Conservation (phyloP, 2,329 filamentous ascomycete species). For the Fusarium sp. region DNA sequence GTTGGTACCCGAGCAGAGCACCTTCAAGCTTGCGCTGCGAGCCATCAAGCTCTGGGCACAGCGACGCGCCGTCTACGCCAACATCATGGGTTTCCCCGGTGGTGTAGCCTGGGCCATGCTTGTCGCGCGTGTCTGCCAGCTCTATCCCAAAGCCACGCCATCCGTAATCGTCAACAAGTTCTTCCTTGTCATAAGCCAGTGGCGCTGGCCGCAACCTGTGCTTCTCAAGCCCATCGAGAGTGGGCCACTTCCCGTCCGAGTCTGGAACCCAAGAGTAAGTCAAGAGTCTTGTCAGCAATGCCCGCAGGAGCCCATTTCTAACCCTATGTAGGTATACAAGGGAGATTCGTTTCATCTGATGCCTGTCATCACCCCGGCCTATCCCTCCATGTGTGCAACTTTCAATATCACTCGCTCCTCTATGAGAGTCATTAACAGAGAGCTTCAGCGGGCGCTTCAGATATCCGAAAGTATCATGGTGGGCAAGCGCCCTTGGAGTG, state of each 20-base stretch:
- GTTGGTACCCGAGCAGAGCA: conserved; percentile 86
- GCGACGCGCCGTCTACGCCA: conserved; percentile 89
- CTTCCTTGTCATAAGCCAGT: conserved; percentile 88
- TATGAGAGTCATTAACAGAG: conserved; percentile 80
- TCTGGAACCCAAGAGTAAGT: conserved; percentile 89
- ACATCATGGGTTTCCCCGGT: conserved; percentile 95
- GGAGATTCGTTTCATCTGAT: conserved; percentile 87
- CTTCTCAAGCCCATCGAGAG: conserved; percentile 87
- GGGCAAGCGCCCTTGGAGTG: conserved; percentile 81
- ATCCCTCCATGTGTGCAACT: conserved; percentile 97
- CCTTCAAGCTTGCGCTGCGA: conserved; percentile 86
- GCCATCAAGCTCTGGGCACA: conserved; percentile 98
- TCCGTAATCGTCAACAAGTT: conserved; percentile 92
- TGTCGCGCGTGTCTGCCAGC: conserved; percentile 91
- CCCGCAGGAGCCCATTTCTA: background rate
- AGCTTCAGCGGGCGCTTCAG: conserved; percentile 78
- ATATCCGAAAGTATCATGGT: conserved; percentile 81
- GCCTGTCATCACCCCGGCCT: conserved; percentile 97
- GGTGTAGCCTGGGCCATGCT: conserved; percentile 99
- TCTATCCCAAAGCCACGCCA: conserved; percentile 91
- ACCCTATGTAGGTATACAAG: conserved; percentile 68
- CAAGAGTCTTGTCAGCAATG: background rate
- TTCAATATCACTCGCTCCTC: conserved; percentile 92
- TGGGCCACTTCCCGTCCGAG: conserved; percentile 78
- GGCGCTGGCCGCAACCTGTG: conserved; percentile 95